phyloP scores from a whole-genome alignment of 2,329 filamentous ascomycete genomes.

The Pyricularia grisea region DNA sequence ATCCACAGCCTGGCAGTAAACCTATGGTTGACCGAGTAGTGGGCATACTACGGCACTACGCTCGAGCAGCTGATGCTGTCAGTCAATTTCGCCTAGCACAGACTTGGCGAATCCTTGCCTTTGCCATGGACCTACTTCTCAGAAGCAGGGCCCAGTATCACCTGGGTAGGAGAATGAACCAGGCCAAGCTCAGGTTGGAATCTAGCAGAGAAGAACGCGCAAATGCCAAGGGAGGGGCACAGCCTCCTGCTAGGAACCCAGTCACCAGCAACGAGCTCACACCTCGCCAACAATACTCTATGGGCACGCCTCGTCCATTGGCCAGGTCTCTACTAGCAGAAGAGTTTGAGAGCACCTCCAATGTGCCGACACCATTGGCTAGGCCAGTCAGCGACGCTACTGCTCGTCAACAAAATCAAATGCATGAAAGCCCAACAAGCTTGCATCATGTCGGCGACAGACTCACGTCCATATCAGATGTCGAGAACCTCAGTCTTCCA shows the following conservation, averaged over 20 bases:
- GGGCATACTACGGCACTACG: conserved; percentile 45
- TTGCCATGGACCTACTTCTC: conserved; percentile 44
- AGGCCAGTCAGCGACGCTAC: conserved; percentile 35
- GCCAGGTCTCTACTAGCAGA: conserved; percentile 40
- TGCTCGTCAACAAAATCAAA: conserved; percentile 8
- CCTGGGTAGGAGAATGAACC: conserved; percentile 35
- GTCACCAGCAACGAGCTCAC: conserved; percentile 24
- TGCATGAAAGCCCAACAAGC: conserved; percentile 7
- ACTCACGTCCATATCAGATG: conserved; percentile 39
- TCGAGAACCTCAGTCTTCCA: conserved; percentile 40
- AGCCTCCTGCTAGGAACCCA: conserved; percentile 1
- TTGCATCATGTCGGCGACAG: conserved; percentile 15
- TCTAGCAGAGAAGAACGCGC: background rate
- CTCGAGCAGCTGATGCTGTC: conserved; percentile 44
- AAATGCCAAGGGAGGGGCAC: background rate
- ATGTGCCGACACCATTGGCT: conserved; percentile 49
- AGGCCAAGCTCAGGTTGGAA: conserved; percentile 22
- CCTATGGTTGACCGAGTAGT: conserved; percentile 37
- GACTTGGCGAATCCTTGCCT: conserved; percentile 53
- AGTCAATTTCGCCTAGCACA: conserved; percentile 52
- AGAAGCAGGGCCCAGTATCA: conserved; percentile 47
- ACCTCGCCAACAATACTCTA: conserved; percentile 23
- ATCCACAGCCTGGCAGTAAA: conserved; percentile 19
- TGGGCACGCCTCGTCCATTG: conserved; percentile 16
- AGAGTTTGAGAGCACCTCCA: conserved; percentile 54